Evolutionary conservation across 371 early-diverging fungal genomes (phyloP).

Genomic region (Batrachochytrium dendrobatidis): DNA sequence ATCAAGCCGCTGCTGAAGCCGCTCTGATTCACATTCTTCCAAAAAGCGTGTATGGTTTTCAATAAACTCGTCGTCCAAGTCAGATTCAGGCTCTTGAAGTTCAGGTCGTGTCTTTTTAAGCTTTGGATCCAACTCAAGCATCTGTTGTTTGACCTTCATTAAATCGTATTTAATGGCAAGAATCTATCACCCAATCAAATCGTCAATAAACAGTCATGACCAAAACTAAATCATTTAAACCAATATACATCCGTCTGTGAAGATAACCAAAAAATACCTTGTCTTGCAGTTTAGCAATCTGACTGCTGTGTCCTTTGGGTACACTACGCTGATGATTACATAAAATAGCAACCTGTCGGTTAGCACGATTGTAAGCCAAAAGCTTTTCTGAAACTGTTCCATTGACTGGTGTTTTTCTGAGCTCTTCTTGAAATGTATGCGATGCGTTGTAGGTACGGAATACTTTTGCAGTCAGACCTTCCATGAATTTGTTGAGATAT

Average conservation of each 20-base stretch:
- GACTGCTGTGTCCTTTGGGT: constrained; percentile 66
- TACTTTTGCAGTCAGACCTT: constrained; percentile 93
- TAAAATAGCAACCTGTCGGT: constrained; percentile 90
- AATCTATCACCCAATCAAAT: constrained; percentile 37
- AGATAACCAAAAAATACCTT: constrained; percentile 39
- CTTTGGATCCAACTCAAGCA: constrained; percentile 64
- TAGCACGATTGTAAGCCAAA: constrained; percentile 91
- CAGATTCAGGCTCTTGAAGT: constrained; percentile 59
- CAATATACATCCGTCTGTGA: too few relatives aligned
- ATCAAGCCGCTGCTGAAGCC: constrained; percentile 50
- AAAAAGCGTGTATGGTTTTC: constrained; percentile 46
- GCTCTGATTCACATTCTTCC: constrained; percentile 60
- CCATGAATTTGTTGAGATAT: constrained; percentile 76
- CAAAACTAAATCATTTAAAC: neutral
- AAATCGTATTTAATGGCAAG: constrained; percentile 78
- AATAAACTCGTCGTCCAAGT: constrained; percentile 79
- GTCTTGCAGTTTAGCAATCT: constrained; percentile 73
- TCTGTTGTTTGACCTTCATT: constrained; percentile 54
- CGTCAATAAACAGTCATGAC: constrained; percentile 1
- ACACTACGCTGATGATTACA: constrained; percentile 96
- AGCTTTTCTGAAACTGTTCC: constrained; percentile 78
- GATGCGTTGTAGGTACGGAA: constrained; percentile 98
- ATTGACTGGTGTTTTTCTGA: constrained; percentile 48
- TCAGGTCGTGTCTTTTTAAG: constrained; percentile 65
- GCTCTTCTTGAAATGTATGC: constrained; percentile 83